Conservation (phyloP, 2,329 filamentous ascomycete genomes). For the Ophiostoma himal-ulmi region DNA sequence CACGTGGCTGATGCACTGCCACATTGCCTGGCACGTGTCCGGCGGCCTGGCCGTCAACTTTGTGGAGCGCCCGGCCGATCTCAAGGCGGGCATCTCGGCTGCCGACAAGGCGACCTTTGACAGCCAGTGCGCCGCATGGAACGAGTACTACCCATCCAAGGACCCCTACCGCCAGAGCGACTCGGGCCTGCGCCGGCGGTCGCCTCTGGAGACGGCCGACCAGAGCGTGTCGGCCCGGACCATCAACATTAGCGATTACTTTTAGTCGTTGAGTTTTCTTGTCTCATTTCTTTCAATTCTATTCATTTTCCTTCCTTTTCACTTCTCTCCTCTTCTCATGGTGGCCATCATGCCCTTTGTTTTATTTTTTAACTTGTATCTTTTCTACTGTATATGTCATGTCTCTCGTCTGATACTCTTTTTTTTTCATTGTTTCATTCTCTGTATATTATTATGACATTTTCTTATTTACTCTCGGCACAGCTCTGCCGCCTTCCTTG, state of each 20-base stretch:
- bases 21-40: slow-evolving; percentile 45
- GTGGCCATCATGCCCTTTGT: slow-evolving; percentile 5
- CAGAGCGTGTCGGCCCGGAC: neutral
- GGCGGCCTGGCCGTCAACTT: slow-evolving; percentile 47
- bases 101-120: slow-evolving; percentile 20
- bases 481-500: neutral
- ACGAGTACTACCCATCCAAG: slow-evolving; percentile 21
- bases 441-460: slow-evolving; percentile 11
- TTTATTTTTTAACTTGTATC: neutral
- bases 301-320: neutral
- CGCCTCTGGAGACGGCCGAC: neutral
- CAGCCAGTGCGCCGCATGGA: slow-evolving; percentile 25
- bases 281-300: neutral
- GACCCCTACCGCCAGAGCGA: slow-evolving; percentile 23
- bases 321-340: neutral
- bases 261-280: neutral
- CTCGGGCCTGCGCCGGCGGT: slow-evolving; percentile 22
- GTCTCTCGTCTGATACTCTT: neutral
- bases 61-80: slow-evolving; percentile 32
- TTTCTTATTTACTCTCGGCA: neutral
- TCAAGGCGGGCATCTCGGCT: slow-evolving; percentile 15
- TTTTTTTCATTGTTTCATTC: neutral
- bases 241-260: neutral
- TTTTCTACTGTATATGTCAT: neutral
- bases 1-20: slow-evolving; percentile 42